These are phyloP conservation scores for Alisma plantagoaquatica DNA, from an alignment of 106 monocot genomes.

Conservation along the genomic window DNA sequence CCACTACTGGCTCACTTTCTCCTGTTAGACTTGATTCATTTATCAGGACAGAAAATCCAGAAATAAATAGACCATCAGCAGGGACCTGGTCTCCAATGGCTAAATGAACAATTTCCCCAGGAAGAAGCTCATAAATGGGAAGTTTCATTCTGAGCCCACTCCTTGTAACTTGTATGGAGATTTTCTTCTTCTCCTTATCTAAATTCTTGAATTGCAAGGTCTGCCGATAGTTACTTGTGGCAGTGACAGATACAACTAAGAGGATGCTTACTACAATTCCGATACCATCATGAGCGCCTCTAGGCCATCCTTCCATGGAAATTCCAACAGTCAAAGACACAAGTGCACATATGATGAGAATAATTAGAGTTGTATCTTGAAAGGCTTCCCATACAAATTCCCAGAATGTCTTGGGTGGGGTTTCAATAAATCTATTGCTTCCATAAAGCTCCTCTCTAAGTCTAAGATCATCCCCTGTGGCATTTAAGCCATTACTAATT, in stretches of 20 bases:
- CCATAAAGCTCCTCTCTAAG: constrained; percentile 40
- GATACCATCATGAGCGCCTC: constrained; percentile 67
- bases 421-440: constrained; percentile 52
- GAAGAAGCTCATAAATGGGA: constrained; percentile 60
- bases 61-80: constrained; percentile 66
- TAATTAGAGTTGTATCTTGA: constrained; percentile 65
- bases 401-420: constrained; percentile 44
- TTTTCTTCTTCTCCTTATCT: constrained; percentile 83
- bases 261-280: constrained; percentile 72
- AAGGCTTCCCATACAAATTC: constrained; percentile 70
- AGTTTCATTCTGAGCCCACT: constrained; percentile 58
- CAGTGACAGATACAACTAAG: constrained; percentile 65
- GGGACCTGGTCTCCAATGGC: constrained; percentile 74
- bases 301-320: constrained; percentile 66
- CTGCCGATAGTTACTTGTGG: constrained; percentile 64
- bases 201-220: constrained; percentile 75
- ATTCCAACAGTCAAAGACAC: constrained; percentile 64
- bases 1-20: constrained; percentile 56
- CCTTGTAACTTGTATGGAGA: constrained; percentile 51
- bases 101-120: constrained; percentile 72
- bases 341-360: constrained; percentile 49
- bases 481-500: constrained; percentile 23
- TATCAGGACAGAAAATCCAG: constrained; percentile 56
- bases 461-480: constrained; percentile 13
- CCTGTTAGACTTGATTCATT: constrained; percentile 77